phyloP scores from a whole-genome alignment of 2,329 filamentous ascomycete species.

The Venturia carpophila region DNA sequence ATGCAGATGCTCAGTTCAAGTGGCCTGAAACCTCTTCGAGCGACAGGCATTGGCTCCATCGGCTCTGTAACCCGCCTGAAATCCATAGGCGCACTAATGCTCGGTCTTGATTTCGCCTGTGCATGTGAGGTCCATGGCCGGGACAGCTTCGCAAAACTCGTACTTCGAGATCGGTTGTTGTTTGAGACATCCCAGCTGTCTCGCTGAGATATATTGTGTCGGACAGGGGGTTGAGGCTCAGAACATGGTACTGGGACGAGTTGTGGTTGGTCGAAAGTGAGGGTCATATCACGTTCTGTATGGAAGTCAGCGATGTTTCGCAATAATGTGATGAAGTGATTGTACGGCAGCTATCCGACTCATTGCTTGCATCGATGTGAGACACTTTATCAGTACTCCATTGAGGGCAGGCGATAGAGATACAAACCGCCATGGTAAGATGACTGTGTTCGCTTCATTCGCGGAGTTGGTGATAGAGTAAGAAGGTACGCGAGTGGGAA shows the following conservation, averaged over 20 bases:
- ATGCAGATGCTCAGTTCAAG: slow-evolving; percentile 35
- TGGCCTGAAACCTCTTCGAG: slow-evolving; percentile 31
- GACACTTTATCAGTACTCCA: not conserved
- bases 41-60: slow-evolving; percentile 26
- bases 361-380: not conserved
- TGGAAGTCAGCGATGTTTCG: not conserved
- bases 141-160: slow-evolving; percentile 13
- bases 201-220: not conserved
- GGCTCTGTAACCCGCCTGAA: slow-evolving; percentile 29
- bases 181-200: not conserved
- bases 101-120: slow-evolving; percentile 24
- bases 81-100: slow-evolving; percentile 31
- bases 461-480: slow-evolving; percentile 2
- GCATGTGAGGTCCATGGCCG: slow-evolving; percentile 13
- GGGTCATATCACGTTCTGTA: slow-evolving; percentile 14
- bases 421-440: slow-evolving; percentile 1
- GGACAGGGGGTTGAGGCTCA: slow-evolving; percentile 1
- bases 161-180: slow-evolving; percentile 1
- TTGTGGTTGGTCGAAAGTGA: slow-evolving; percentile 17
- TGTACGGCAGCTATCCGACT: not conserved
- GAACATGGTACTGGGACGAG: slow-evolving; percentile 6
- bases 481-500: not conserved
- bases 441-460: not conserved
- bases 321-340: not conserved
- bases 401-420: not conserved